These are phyloP conservation scores for Colletotrichum abscissum DNA, from an alignment of 2,329 filamentous ascomycete genomes.

Conservation along the genomic window DNA sequence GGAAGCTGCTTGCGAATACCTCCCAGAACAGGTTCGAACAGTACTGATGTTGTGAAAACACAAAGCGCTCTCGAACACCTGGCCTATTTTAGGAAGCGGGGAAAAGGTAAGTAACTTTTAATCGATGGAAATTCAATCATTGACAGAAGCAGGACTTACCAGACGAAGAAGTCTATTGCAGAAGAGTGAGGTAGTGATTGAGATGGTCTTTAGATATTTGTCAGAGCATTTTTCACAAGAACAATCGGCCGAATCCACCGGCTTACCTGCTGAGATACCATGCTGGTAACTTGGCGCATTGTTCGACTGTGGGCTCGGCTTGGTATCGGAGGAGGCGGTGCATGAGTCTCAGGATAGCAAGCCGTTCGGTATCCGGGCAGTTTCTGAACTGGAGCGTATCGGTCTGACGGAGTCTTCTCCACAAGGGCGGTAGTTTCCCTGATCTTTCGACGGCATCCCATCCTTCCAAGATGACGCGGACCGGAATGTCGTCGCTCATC, in stretches of 20 bases:
- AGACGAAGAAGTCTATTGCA: conserved; percentile 45
- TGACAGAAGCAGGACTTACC: conserved; percentile 32
- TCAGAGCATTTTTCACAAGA: not conserved
- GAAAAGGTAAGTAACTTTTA: not conserved
- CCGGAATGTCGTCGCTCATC: conserved; percentile 39
- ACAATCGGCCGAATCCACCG: not conserved
- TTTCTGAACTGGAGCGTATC: conserved; percentile 40
- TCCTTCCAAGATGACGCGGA: conserved; percentile 41
- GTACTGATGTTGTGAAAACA: conserved; percentile 44
- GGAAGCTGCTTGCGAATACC: conserved; percentile 38
- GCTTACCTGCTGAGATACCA: conserved; percentile 42
- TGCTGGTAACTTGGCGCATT: conserved; percentile 38
- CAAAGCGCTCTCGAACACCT: conserved; percentile 42
- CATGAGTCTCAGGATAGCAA: conserved; percentile 40
- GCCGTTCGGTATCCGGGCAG: conserved; percentile 37
- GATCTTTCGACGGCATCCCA: conserved; percentile 42
- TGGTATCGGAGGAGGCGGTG: conserved; percentile 41
- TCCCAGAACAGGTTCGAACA: conserved; percentile 43
- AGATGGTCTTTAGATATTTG: conserved; percentile 37
- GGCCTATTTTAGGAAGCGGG: conserved; percentile 37
- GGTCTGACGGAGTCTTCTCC: conserved; percentile 39
- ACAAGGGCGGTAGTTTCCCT: conserved; percentile 39
- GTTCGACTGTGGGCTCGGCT: conserved; percentile 38
- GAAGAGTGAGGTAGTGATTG: conserved; percentile 42
- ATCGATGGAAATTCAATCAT: not conserved